A percentile compares a stretch with the other conserved stretches of the same genome.
These are phyloP conservation scores for Calonectria pseudoturangicola DNA, from an alignment of 2,329 filamentous ascomycete species.

Conservation along the genomic window DNA sequence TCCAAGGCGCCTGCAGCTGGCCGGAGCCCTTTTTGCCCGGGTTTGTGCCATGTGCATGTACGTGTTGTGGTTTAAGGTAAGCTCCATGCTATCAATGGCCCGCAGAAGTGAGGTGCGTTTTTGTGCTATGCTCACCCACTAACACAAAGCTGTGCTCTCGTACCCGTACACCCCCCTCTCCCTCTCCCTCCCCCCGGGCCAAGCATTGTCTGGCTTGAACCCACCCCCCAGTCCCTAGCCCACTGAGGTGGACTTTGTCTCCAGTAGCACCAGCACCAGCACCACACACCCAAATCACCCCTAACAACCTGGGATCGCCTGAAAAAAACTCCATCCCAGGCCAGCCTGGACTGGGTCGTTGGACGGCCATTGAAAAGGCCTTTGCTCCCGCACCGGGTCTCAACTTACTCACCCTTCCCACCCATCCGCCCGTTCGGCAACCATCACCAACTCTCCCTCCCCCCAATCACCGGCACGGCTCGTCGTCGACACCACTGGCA, in stretches of 20 bases:
- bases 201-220: constrained; percentile 22
- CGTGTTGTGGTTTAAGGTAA: constrained; percentile 24
- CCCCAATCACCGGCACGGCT: constrained; percentile 38
- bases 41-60: constrained; percentile 45
- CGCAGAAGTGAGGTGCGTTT: constrained; percentile 19
- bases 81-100: constrained; percentile 24
- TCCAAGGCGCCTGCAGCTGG: constrained; percentile 38
- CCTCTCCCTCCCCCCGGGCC: constrained; percentile 2
- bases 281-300: constrained; percentile 58
- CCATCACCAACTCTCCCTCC: constrained; percentile 28
- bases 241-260: constrained; percentile 27
- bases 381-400: constrained; percentile 59
- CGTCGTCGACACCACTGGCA: constrained; percentile 33
- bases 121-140: constrained; percentile 26
- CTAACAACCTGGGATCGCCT: constrained; percentile 59
- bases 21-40: constrained; percentile 41
- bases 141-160: constrained; percentile 26
- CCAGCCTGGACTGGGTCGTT: constrained; percentile 51
- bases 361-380: constrained; percentile 64
- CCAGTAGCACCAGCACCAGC: constrained; percentile 42
- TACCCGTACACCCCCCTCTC: constrained; percentile 6
- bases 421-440: constrained; percentile 55
- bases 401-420: constrained; percentile 54
- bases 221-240: constrained; percentile 32
- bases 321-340: constrained; percentile 54